Conservation (phyloP, 345 rosid species). For the Noccaea bulbosa region DNA sequence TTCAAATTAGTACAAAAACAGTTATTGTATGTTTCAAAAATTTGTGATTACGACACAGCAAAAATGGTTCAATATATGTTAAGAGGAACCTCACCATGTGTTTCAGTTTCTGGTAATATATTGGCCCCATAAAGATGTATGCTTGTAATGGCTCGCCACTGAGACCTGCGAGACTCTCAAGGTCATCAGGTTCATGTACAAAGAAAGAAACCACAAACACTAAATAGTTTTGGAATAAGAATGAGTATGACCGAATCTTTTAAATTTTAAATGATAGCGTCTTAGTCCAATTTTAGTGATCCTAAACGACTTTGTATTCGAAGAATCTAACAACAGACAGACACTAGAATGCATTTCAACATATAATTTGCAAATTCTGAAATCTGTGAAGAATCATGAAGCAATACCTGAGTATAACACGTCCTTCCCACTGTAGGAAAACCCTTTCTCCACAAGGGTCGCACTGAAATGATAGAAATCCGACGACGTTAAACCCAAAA, state of each 20-base stretch:
- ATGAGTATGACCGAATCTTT: neutral
- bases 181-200: slow-evolving; percentile 38
- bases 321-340: slow-evolving; percentile 8
- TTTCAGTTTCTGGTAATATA: slow-evolving; percentile 95
- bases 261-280: neutral
- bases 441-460: slow-evolving; percentile 78
- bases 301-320: slow-evolving; percentile 10
- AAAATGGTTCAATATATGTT: neutral
- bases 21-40: neutral
- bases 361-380: slow-evolving; percentile 10
- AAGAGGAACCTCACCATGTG: slow-evolving; percentile 74
- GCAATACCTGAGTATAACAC: slow-evolving; percentile 80
- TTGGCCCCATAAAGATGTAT: slow-evolving; percentile 95
- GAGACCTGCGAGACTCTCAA: slow-evolving; percentile 60
- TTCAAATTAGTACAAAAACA: slow-evolving; percentile 4
- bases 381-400: slow-evolving; percentile 20
- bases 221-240: slow-evolving; percentile 15
- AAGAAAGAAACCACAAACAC: slow-evolving; percentile 13
- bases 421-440: slow-evolving; percentile 93
- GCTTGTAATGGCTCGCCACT: slow-evolving; percentile 87
- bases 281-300: slow-evolving; percentile 20
- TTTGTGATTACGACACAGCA: neutral
- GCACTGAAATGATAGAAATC: slow-evolving; percentile 51
- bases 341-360: slow-evolving; percentile 18
- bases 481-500: slow-evolving; percentile 15